Conservation (phyloP, 139 green algal species). For the Coelastrella sp. region DNA sequence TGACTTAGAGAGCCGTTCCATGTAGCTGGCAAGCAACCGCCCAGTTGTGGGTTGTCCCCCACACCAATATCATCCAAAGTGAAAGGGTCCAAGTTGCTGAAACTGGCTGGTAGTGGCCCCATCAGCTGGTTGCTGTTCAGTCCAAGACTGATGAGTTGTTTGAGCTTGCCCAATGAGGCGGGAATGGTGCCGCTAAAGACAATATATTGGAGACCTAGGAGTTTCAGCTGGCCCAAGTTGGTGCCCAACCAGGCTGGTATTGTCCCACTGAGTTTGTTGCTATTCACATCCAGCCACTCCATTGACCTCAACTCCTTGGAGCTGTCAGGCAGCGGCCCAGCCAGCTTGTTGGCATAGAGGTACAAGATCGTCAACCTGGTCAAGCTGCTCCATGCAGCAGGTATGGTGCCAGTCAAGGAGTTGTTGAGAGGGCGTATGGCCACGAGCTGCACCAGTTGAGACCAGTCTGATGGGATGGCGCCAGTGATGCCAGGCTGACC, state of each 20-base stretch:
- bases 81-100: background rate
- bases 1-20: too few relatives aligned
- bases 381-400: background rate
- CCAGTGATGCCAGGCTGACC: background rate
- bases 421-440: background rate
- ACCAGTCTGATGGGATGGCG: constrained; percentile 7
- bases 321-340: background rate
- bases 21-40: too few relatives aligned
- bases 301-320: background rate
- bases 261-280: too few relatives aligned
- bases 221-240: background rate
- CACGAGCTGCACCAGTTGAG: background rate
- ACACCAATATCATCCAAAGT: too few relatives aligned
- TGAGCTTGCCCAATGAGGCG: background rate
- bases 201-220: too few relatives aligned
- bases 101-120: background rate
- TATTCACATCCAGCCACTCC: too few relatives aligned
- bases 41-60: too few relatives aligned
- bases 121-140: background rate
- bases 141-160: background rate
- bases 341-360: background rate
- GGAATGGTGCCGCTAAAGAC: background rate
- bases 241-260: too few relatives aligned
- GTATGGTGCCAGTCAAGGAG: constrained; percentile 7
- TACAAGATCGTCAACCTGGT: background rate